A percentile compares a stretch with the other conserved stretches of the same genome.
Conservation (phyloP, 768 basidiomycete species). For the Mycena rosella region DNA sequence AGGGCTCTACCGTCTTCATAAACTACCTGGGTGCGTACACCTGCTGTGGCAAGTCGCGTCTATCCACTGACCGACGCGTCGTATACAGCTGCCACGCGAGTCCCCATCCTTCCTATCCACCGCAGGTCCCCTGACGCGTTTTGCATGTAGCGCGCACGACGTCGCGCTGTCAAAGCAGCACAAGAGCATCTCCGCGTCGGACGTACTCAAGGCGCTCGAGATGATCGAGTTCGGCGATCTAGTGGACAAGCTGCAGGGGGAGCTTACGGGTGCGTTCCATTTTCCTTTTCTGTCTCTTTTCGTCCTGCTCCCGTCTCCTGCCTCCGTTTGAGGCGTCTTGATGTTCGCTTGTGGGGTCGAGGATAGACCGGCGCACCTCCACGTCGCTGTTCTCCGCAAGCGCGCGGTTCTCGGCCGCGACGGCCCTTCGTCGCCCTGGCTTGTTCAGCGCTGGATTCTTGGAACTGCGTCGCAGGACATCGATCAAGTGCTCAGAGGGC, state of each 20-base stretch:
- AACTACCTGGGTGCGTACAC: slow-evolving; percentile 85
- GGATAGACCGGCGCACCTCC: too few species aligned
- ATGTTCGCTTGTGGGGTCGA: too few species aligned
- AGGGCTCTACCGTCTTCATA: slow-evolving; percentile 95
- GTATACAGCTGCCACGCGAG: slow-evolving; percentile 63
- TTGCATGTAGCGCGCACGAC: slow-evolving; percentile 79
- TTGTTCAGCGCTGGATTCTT: too few species aligned
- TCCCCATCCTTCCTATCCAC: slow-evolving; percentile 24
- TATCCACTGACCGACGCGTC: slow-evolving; percentile 23
- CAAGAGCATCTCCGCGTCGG: slow-evolving; percentile 90
- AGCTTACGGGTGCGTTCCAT: slow-evolving; percentile 69
- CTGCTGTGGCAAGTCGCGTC: slow-evolving; percentile 25
- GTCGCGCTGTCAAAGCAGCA: slow-evolving; percentile 87
- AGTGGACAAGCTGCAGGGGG: slow-evolving; percentile 69
- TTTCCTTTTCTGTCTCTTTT: neutral
- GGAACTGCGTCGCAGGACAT: too few species aligned
- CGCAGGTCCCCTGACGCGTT: slow-evolving; percentile 31
- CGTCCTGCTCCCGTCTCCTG: too few species aligned
- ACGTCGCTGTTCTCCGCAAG: too few species aligned
- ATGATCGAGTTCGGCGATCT: slow-evolving; percentile 82
- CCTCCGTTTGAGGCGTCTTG: too few species aligned
- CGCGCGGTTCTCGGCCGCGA: too few species aligned
- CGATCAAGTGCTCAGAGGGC: too few species aligned
- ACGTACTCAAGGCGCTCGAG: slow-evolving; percentile 90
- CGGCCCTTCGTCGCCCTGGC: too few species aligned